A percentile compares a stretch with the other conserved stretches of the same genome.
Evolutionary conservation across 306 rosid species (phyloP).

Genomic region (Dryas drummondii): DNA sequence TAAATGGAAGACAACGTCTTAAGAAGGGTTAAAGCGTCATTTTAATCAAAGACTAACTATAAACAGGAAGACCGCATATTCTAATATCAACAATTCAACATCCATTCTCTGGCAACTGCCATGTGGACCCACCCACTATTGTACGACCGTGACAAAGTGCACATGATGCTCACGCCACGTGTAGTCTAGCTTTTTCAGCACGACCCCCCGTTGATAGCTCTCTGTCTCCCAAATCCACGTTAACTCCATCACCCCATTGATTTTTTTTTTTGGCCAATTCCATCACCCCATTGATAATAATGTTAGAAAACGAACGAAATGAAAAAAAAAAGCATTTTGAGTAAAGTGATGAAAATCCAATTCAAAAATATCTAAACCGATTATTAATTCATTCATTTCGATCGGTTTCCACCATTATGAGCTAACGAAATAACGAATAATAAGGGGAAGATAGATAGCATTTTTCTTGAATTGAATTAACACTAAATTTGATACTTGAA

Average conservation of each 20-base stretch:
- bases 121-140: constrained; percentile 18
- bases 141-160: constrained; percentile 21
- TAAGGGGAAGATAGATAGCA: too few relatives aligned
- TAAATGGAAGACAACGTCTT: neutral
- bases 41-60: neutral
- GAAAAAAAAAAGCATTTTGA: too few relatives aligned
- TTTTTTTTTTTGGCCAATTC: neutral
- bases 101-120: constrained; percentile 32
- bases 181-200: constrained; percentile 8
- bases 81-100: constrained; percentile 9
- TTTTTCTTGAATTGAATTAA: too few relatives aligned
- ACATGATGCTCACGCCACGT: constrained; percentile 42
- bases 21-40: neutral
- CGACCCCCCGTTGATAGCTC: constrained; percentile 24
- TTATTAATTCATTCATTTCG: too few relatives aligned
- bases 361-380: too few relatives aligned
- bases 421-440: too few relatives aligned
- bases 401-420: too few relatives aligned
- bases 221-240: constrained; percentile 11
- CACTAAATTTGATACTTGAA: too few relatives aligned
- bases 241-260: neutral
- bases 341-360: too few relatives aligned
- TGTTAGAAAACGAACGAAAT: too few relatives aligned
- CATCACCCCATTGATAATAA: too few relatives aligned
- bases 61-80: constrained; percentile 9